Evolutionary conservation across 352 stramenopile genomes (phyloP), one percentile per base, ranked within the genome.

Genomic region (Globisporangium canariense): DNA sequence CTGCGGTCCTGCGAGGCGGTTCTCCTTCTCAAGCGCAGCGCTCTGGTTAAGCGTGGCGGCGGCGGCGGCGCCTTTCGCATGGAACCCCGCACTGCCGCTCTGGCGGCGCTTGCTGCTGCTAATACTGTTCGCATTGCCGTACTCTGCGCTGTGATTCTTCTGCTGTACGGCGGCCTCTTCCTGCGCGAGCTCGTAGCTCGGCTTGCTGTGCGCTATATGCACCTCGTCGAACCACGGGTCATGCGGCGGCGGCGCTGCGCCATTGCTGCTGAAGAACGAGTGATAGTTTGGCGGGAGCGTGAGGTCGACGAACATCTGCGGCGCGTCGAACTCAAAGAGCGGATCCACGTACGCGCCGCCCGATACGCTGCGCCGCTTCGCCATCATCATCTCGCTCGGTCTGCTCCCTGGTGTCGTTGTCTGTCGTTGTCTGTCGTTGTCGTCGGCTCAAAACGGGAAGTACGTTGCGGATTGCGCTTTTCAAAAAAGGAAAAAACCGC

Each of bases 241-340:
- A 59, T 85, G 79, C n/a, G 62, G 38, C 1, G 57, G n/a, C n/a
- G 63, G 62, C 28, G 55, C 45, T n/a, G 62, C 59, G 30, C 56
- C 64, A 18, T 28, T 41, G 5, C 10, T 28, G 13, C 25, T 54
- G 16, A 54, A 18, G 18, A 60, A 28, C 4, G 25, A 16, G 25
- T 49, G 45, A 38, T 62, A 64, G 10, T 55, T 40, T 2, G 71
- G 60, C n/a, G 72, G 67, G 0, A 64, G 76, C 25, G 67, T 76
- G 22, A 91, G 73, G 70, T 93, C 80, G 22, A 70, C 50, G 55
- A 82, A 91, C 40, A 67, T 61, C 58, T 83, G 77, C 50, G 84
- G 77, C 41, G 78, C 81, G 62, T 91, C 84, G 57, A 93, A 93
- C 73, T 89, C 84, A 69, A 91, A 93, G 16, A 89, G 72, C 53